Conservation (phyloP, 768 basidiomycete genomes). For the Mycena venus region DNA sequence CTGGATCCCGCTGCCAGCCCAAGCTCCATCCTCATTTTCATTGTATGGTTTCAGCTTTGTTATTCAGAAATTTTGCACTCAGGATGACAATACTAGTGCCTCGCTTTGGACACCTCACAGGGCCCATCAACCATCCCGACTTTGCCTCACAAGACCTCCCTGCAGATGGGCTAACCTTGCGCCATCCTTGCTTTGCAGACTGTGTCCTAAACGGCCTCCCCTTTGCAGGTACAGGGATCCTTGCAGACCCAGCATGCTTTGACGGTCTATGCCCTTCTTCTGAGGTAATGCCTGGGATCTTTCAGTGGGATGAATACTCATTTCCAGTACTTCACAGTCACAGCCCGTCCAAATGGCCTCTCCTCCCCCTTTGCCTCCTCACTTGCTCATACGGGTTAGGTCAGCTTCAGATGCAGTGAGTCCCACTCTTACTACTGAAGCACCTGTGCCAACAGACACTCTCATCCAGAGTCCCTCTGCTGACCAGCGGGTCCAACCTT, state of each 20-base stretch:
- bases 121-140: neutral
- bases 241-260: neutral
- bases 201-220: neutral
- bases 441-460: too few species aligned
- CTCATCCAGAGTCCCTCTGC: neutral
- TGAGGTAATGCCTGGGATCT: neutral
- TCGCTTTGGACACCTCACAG: neutral
- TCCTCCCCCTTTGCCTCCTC: neutral
- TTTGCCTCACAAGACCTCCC: neutral
- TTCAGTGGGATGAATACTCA: neutral
- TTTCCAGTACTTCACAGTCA: neutral
- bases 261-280: neutral
- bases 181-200: neutral
- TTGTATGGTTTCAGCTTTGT: neutral
- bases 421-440: too few species aligned
- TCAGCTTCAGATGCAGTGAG: neutral
- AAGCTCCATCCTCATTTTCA: neutral
- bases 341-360: neutral
- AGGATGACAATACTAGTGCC: neutral
- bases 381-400: neutral
- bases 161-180: neutral
- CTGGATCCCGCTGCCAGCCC: neutral
- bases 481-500: neutral
- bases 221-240: neutral
- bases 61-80: neutral